Percentiles rank a stretch among this genome's conserved stretches.
These are phyloP conservation scores for Exutisphaerella laricina DNA, from an alignment of 2,329 filamentous ascomycete species.

Conservation along the genomic window DNA sequence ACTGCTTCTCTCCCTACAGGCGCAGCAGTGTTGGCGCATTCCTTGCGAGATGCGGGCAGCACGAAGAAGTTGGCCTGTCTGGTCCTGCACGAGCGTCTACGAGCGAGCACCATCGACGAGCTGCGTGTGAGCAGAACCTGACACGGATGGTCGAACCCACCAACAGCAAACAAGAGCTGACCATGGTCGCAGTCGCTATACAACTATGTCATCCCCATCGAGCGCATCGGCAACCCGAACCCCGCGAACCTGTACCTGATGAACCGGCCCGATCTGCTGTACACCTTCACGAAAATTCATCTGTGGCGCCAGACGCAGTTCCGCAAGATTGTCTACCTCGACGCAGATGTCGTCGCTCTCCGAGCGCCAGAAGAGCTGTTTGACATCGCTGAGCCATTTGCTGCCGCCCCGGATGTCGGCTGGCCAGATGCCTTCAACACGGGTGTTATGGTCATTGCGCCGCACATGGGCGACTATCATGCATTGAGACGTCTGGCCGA, in stretches of 20 bases:
- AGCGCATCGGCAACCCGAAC: slow-evolving; percentile 67
- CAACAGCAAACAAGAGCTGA: neutral
- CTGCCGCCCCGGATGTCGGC: slow-evolving; percentile 85
- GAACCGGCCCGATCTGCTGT: slow-evolving; percentile 83
- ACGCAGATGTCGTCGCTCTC: slow-evolving; percentile 88
- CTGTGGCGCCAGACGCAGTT: slow-evolving; percentile 90
- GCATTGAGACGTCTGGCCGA: slow-evolving; percentile 78
- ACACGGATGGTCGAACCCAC: no score
- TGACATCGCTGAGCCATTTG: slow-evolving; percentile 54
- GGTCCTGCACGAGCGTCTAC: slow-evolving; percentile 74
- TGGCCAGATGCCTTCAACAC: slow-evolving; percentile 99
- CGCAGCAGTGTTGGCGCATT: slow-evolving; percentile 89
- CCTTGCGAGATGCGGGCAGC: slow-evolving; percentile 82
- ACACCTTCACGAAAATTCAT: slow-evolving; percentile 93
- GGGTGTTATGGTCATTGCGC: slow-evolving; percentile 88
- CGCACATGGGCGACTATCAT: slow-evolving; percentile 82
- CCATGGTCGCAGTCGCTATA: slow-evolving; percentile 60
- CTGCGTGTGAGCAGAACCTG: slow-evolving; percentile 55
- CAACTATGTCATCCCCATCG: slow-evolving; percentile 81
- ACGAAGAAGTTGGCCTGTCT: slow-evolving; percentile 79
- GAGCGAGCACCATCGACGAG: slow-evolving; percentile 67
- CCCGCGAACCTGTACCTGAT: slow-evolving; percentile 85
- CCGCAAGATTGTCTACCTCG: slow-evolving; percentile 87
- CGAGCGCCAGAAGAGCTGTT: slow-evolving; percentile 92
- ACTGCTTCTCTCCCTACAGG: slow-evolving; percentile 49